phyloP scores from a whole-genome alignment of 352 stramenopile species.

The Nothophytophthora sp. region DNA sequence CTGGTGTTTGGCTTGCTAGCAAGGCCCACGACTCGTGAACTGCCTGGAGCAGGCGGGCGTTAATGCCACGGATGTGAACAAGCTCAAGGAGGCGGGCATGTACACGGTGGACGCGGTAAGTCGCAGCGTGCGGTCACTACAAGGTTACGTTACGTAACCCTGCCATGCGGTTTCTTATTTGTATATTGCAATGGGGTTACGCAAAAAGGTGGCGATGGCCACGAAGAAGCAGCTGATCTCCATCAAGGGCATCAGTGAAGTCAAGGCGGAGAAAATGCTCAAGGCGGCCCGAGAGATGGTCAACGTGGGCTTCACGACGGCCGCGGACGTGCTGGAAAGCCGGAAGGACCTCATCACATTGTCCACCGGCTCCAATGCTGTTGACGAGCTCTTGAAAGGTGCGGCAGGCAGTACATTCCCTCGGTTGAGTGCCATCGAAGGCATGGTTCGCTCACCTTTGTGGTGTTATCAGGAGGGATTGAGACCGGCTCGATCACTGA shows the following conservation, averaged over 20 bases:
- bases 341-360: constrained; percentile 94
- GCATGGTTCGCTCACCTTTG: constrained; percentile 67
- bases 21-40: constrained; percentile 85
- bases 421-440: background rate
- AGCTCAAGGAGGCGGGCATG: constrained; percentile 97
- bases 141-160: too few species aligned
- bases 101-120: constrained; percentile 97
- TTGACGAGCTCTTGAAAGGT: constrained; percentile 91
- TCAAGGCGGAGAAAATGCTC: constrained; percentile 99
- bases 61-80: constrained; percentile 97
- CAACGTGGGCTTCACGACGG: constrained; percentile 98
- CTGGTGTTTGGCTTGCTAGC: constrained; percentile 22
- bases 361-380: constrained; percentile 91
- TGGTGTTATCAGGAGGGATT: constrained; percentile 87
- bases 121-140: too few species aligned
- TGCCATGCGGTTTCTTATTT: background rate
- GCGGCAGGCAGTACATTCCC: background rate
- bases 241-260: constrained; percentile 99
- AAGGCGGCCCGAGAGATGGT: constrained; percentile 97
- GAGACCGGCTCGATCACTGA: constrained; percentile 98
- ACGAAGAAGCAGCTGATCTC: constrained; percentile 97
- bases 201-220: constrained; percentile 90
- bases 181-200: constrained; percentile 1
- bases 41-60: constrained; percentile 97
- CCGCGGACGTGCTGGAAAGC: constrained; percentile 86